Conservation (phyloP, 2,329 filamentous ascomycete genomes). For the Periconia sp. region DNA sequence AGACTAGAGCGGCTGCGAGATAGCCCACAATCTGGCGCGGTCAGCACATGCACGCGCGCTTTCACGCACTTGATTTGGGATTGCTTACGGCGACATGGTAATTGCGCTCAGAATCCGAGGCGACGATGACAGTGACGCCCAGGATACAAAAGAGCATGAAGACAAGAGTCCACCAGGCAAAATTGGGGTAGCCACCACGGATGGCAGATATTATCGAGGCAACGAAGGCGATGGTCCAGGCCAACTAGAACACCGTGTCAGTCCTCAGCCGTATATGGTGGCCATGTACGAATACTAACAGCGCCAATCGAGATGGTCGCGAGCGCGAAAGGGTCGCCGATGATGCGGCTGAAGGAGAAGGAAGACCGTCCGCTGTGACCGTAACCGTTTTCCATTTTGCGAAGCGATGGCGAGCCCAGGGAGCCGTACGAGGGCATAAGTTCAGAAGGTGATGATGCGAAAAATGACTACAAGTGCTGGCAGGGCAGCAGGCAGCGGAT, state of each 20-base stretch:
- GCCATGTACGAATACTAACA: conserved; percentile 63
- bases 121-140: conserved; percentile 81
- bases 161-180: conserved; percentile 88
- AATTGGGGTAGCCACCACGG: conserved; percentile 73
- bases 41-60: neutral
- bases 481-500: neutral
- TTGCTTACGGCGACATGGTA: conserved; percentile 81
- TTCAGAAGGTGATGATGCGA: conserved; percentile 11
- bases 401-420: conserved; percentile 73
- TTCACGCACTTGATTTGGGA: too few relatives aligned
- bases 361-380: conserved; percentile 52
- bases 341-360: conserved; percentile 84
- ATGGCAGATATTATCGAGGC: conserved; percentile 76
- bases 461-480: neutral
- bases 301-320: conserved; percentile 90
- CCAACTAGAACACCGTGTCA: conserved; percentile 67
- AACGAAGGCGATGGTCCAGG: conserved; percentile 93
- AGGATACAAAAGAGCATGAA: conserved; percentile 85
- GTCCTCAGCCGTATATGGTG: too few relatives aligned
- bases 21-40: conserved; percentile 76
- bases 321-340: conserved; percentile 95
- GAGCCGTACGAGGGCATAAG: conserved; percentile 77
- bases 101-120: conserved; percentile 80
- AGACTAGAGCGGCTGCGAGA: conserved; percentile 79
- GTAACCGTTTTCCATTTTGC: conserved; percentile 77